These are phyloP conservation scores for Coprinopsis cinerea DNA, from an alignment of 768 basidiomycete genomes.

Conservation along the genomic window DNA sequence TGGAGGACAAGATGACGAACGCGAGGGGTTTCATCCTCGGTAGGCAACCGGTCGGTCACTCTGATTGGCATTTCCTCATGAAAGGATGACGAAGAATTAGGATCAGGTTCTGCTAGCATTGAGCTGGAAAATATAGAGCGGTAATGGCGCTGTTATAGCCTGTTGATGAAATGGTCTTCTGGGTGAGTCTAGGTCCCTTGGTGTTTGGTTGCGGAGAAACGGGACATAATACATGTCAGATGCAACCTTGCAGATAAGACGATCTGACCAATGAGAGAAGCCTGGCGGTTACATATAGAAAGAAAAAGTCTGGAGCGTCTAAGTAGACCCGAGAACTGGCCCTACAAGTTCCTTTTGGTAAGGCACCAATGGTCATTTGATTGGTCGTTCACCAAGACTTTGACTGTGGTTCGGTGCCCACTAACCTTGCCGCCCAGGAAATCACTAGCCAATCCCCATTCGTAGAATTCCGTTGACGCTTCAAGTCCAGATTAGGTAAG, in stretches of 20 bases:
- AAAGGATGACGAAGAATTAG: slow-evolving; percentile 30
- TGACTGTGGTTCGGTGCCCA: too few relatives aligned
- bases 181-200: slow-evolving; percentile 24
- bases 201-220: slow-evolving; percentile 7
- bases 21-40: slow-evolving; percentile 50
- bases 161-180: slow-evolving; percentile 12
- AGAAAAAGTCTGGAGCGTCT: neutral
- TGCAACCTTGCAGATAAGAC: slow-evolving; percentile 6
- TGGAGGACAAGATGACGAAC: slow-evolving; percentile 57
- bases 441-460: too few relatives aligned
- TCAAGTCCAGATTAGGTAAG: slow-evolving; percentile 1
- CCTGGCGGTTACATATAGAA: neutral
- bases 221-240: slow-evolving; percentile 12
- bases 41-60: slow-evolving; percentile 55
- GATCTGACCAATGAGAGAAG: slow-evolving; percentile 8
- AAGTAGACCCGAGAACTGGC: neutral
- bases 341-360: neutral
- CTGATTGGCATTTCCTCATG: slow-evolving; percentile 52
- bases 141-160: slow-evolving; percentile 1
- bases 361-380: neutral
- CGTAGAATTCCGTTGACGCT: too few relatives aligned
- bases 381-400: too few relatives aligned
- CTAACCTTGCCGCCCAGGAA: too few relatives aligned
- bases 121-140: slow-evolving; percentile 1
- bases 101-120: slow-evolving; percentile 23